These are phyloP conservation scores for Porpolomopsis calyptriformis DNA, from an alignment of 768 basidiomycete species.

Conservation along the genomic window DNA sequence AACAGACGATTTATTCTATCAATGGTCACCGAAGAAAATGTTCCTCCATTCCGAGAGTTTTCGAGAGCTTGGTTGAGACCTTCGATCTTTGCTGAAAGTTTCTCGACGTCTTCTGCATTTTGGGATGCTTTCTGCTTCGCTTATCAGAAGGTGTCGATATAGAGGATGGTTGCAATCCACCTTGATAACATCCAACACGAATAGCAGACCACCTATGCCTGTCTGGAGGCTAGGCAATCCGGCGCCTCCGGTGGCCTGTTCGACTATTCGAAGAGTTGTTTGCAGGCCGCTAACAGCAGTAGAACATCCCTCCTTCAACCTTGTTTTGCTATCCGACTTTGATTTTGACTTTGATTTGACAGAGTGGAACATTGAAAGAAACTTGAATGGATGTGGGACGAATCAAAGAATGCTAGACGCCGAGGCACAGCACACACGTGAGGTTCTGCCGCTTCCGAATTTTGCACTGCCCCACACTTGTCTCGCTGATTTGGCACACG, in stretches of 20 bases:
- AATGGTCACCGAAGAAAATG: neutral
- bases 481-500: no score
- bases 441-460: no score
- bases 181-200: neutral
- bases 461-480: no score
- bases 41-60: neutral
- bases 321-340: neutral
- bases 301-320: neutral
- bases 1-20: conserved; percentile 3
- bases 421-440: no score
- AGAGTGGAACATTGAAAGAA: neutral
- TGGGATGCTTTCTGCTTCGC: neutral
- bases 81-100: neutral
- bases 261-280: neutral
- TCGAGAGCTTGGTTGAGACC: neutral
- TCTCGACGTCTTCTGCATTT: neutral
- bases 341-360: neutral
- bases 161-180: neutral
- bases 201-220: neutral
- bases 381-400: no score
- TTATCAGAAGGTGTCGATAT: neutral
- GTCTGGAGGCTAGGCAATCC: neutral
- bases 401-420: no score
- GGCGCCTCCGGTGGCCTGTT: neutral
- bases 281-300: neutral